Evolutionary conservation across 2,329 filamentous ascomycete genomes (phyloP), one percentile per base, ranked within the genome.

Genomic region (Exophiala oligosperma): DNA sequence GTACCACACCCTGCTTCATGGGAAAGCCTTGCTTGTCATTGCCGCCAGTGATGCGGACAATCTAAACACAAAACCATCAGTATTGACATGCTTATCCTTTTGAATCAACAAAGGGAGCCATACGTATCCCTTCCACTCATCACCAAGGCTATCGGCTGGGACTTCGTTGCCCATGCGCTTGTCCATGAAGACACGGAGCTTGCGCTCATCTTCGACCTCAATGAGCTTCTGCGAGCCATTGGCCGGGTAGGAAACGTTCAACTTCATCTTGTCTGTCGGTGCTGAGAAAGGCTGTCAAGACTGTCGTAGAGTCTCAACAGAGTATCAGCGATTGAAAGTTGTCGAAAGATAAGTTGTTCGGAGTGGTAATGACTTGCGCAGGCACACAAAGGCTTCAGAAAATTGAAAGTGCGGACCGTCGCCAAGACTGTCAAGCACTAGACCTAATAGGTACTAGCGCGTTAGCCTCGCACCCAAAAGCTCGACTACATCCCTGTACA

Each of bases 1-100:
- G 71, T 78, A 79, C 76, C 73, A 96, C 90, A 86, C 94, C 94
- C 89, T 99, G 95, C 92, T 99, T 99, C 94, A 99, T 99, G 73
- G 94, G 94, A 88, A 99, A 99, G 84, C 94, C 94, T 86, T 99
- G 95, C 91, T 99, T 99, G 90, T 99, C 94, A 90, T 99, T 99
- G 78, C 95, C 94, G 76, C 94, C 95, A 74, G 94, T 99, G 84
- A 99, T 97, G 57, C 65, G 65, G 61, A 68, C 56, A 49, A 68
- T 66, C 66, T 68, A 59, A 49, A 41, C 38, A 54, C 26, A 21
- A 46, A 47, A 32, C 28, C 47, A 59, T 66, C 60, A 66, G 62
- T 29, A 56, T 52, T 24, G 28, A 17, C 12, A 37, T 43, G 32
- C 38, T 28, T 24, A 35, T 11, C 23, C 29, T 50, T 46, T 43